Percentiles rank a stretch among this genome's conserved stretches.
These are phyloP conservation scores for Colletotrichum falcatum DNA, from an alignment of 2,329 filamentous ascomycete genomes.

Conservation along the genomic window DNA sequence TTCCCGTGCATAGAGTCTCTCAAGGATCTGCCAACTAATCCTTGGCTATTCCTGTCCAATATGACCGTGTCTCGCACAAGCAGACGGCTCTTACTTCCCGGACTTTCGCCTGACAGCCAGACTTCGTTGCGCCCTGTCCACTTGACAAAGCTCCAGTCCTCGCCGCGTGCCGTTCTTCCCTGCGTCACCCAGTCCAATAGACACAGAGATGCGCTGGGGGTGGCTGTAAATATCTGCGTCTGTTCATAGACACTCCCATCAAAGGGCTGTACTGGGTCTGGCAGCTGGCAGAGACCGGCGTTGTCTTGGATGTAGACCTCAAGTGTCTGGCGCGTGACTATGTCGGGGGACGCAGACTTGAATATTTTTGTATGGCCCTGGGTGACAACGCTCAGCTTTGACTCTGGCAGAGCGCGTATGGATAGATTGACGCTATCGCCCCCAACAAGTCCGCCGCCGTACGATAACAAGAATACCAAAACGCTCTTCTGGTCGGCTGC, in stretches of 20 bases:
- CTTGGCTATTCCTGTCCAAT: conserved; percentile 67
- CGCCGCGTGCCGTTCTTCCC: conserved; percentile 84
- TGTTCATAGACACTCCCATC: conserved; percentile 86
- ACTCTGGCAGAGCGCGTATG: conserved; percentile 72
- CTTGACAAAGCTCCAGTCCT: conserved; percentile 85
- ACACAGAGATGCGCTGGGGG: conserved; percentile 73
- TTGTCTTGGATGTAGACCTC: conserved; percentile 61
- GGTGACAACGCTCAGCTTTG: conserved; percentile 75
- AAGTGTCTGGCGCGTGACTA: conserved; percentile 70
- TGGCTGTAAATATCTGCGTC: conserved; percentile 79
- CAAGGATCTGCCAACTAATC: conserved; percentile 54
- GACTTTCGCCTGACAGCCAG: conserved; percentile 62
- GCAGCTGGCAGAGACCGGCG: conserved; percentile 75
- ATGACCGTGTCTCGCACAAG: conserved; percentile 88
- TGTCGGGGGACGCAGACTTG: conserved; percentile 73
- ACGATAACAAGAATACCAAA: conserved; percentile 90
- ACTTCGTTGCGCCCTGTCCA: conserved; percentile 92
- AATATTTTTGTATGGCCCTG: conserved; percentile 96
- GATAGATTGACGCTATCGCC: conserved; percentile 84
- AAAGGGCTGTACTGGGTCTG: conserved; percentile 95
- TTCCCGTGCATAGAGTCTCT: conserved; percentile 77
- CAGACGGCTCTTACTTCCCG: conserved; percentile 64
- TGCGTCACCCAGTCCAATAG: conserved; percentile 95
- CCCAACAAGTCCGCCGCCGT: conserved; percentile 91
- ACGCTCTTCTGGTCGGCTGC: conserved; percentile 74